Percentiles rank a stretch among this genome's conserved stretches.
Conservation (phyloP, 768 basidiomycete genomes). For the Tulasnella sp. region DNA sequence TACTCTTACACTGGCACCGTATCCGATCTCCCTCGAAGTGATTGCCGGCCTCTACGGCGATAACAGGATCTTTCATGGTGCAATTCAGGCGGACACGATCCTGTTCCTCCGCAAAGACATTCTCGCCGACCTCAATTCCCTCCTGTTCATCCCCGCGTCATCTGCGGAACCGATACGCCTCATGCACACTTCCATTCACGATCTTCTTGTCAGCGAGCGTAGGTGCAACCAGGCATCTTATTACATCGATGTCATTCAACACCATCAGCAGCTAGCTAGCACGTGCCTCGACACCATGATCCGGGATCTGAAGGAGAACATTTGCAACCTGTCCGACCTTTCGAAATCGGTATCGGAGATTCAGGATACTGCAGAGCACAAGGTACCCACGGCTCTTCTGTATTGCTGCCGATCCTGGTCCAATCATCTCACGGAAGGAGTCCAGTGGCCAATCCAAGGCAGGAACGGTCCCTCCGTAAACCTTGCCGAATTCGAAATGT, state of each 20-base stretch:
- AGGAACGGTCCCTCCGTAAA: too few species aligned
- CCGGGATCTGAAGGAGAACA: neutral
- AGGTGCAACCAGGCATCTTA: neutral
- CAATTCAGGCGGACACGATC: neutral
- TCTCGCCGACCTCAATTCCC: neutral
- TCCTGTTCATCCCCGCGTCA: neutral
- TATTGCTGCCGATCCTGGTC: neutral
- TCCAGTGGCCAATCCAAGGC: too few species aligned
- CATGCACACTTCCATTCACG: neutral
- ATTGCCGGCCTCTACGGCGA: neutral
- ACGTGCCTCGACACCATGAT: neutral
- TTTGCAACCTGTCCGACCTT: neutral
- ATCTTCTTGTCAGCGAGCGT: neutral
- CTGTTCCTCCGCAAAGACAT: neutral
- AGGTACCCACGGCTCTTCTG: neutral
- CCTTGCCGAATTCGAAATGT: too few species aligned
- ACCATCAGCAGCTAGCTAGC: neutral
- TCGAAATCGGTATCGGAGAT: neutral
- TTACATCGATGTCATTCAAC: neutral
- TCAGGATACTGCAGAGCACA: neutral
- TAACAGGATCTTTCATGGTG: neutral
- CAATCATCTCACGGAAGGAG: neutral
- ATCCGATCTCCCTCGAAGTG: neutral
- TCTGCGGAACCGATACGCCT: neutral
- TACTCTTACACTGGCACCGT: neutral